Evolutionary conservation across 805 yeast species (phyloP), one percentile per base, ranked within the genome.

Genomic region (Lipomyces spencermartinsiae): DNA sequence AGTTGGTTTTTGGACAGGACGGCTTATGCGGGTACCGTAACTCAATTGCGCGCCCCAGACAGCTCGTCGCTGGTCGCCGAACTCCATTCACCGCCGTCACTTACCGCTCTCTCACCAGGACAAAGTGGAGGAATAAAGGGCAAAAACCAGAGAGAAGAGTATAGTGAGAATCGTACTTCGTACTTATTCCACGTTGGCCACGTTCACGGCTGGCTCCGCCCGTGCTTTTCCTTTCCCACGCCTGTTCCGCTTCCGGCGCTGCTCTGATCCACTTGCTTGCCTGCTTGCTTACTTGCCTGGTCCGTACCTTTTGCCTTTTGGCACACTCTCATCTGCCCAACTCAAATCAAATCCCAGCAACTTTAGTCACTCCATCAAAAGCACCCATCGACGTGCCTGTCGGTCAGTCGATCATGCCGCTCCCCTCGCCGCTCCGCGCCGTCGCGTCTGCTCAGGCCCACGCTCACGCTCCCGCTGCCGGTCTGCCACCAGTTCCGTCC

Each of bases 401-500:
- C 49, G 49, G 22, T 43, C 49, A 43, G 49, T 43, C 49, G 49
- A 43, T 43, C 49, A 43, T 43, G 49, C 49, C 49, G 49, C 49
- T 43, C n/a, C 49, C 49, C 49, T 43, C 49, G 49, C 49, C 49
- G 49, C 49, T 43, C 49, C 49, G 49, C 49, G 22, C n/a, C 49
- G 49, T 43, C 49, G 49, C 49, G n/a, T 16, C 49, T 43, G 55
- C 62, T 31, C 39, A 22, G 60, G 22, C 56, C 55, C 62, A 59
- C 39, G 22, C 29, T 19, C 53, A 33, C 53, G 34, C 14, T 54
- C 33, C 22, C 57, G n/a, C 9, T 49, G 59, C 54, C 54, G 22
- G 51, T 6, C 53, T n/a, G 29, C 51, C 49, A 6, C 51, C 49
- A 2, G 16, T 19, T 37, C 49, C 31, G 31, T 43, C 25, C 37